phyloP scores from a whole-genome alignment of 1,284 basidiomycete species.

The Wolfiporia cocos region DNA sequence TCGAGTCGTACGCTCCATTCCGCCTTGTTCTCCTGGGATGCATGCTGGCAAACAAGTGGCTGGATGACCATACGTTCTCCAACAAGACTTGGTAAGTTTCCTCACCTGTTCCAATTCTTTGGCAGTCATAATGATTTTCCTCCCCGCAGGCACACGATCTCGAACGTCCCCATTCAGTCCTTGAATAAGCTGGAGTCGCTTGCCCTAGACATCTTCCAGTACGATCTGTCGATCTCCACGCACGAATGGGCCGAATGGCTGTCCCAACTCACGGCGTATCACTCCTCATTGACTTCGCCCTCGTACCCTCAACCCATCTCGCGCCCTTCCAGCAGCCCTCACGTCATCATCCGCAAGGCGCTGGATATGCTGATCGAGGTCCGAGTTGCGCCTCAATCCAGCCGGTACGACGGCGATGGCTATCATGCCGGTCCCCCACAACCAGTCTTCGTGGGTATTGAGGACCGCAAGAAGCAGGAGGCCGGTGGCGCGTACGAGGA shows the following conservation, averaged over 20 bases:
- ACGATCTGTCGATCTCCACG: constrained; percentile 62
- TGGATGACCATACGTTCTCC: constrained; percentile 89
- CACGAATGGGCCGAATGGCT: constrained; percentile 68
- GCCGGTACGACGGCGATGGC: constrained; percentile 12
- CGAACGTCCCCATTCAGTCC: constrained; percentile 60
- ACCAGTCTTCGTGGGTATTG: constrained; percentile 66
- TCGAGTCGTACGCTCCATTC: constrained; percentile 58
- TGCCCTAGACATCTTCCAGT: constrained; percentile 60
- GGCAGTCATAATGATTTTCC: not conserved
- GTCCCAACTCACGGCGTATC: constrained; percentile 52
- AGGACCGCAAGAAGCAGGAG: constrained; percentile 47
- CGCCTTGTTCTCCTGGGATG: constrained; percentile 77
- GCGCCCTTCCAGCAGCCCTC: constrained; percentile 64
- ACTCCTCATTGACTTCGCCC: constrained; percentile 52
- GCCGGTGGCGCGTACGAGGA: constrained; percentile 32
- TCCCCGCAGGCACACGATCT: constrained; percentile 64
- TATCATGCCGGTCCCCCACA: constrained; percentile 31
- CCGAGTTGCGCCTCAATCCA: constrained; percentile 21
- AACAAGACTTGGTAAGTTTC: constrained; percentile 82
- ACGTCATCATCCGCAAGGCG: constrained; percentile 58
- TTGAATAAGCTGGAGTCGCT: constrained; percentile 68
- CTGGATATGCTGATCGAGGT: constrained; percentile 62
- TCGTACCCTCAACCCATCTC: constrained; percentile 69
- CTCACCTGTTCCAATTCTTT: not conserved
- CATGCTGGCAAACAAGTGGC: constrained; percentile 88